Conservation (phyloP, 345 rosid genomes). For the Sisymbrium altissimum region DNA sequence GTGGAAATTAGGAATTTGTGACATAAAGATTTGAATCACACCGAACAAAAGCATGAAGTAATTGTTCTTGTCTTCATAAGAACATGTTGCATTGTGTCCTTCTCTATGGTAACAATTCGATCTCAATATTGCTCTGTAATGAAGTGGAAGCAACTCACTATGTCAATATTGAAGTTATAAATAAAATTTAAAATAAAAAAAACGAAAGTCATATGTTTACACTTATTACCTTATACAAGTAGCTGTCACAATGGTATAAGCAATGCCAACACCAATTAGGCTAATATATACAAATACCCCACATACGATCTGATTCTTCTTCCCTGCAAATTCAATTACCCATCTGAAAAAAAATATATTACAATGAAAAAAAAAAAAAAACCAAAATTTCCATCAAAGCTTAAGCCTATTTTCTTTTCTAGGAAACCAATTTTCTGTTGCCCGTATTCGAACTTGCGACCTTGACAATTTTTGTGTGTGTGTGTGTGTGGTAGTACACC, state of each 20-base stretch:
- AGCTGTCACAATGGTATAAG: constrained; percentile 63
- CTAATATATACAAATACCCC: constrained; percentile 52
- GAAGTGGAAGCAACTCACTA: background rate
- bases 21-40: constrained; percentile 37
- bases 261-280: constrained; percentile 48
- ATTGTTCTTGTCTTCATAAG: constrained; percentile 38
- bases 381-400: background rate
- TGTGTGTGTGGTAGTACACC: background rate
- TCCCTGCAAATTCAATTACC: constrained; percentile 8
- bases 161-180: background rate
- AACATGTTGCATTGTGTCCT: constrained; percentile 48
- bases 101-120: constrained; percentile 60
- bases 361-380: background rate
- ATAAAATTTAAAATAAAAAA: background rate
- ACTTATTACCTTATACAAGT: constrained; percentile 55
- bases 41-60: constrained; percentile 64
- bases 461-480: no score
- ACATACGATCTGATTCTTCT: constrained; percentile 37
- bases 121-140: constrained; percentile 37
- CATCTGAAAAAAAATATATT: background rate
- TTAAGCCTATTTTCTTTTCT: background rate
- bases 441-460: background rate
- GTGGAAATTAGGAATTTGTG: constrained; percentile 50
- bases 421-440: background rate
- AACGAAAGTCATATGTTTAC: background rate